Percentiles rank a stretch among this genome's conserved stretches.
Evolutionary conservation across 306 rosid species (phyloP).

Genomic region (Benincasa hispida): DNA sequence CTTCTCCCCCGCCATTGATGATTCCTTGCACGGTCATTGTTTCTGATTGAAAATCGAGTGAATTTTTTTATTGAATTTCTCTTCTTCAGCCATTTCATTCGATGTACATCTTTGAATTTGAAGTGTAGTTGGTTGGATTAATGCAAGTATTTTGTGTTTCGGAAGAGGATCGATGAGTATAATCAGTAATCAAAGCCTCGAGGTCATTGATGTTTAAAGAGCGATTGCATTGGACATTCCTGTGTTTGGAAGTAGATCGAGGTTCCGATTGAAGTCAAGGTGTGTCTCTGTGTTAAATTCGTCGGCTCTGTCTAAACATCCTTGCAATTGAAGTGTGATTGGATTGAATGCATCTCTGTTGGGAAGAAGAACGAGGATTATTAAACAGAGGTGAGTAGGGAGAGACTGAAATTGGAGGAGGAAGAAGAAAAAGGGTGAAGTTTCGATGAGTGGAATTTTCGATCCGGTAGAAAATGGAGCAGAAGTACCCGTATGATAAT

Average conservation of each 20-base stretch:
- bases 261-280: not conserved
- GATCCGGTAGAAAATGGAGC: constrained; percentile 8
- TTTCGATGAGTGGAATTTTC: not conserved
- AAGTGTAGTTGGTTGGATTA: not conserved
- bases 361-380: not conserved
- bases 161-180: not conserved
- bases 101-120: not conserved
- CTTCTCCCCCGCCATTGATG: not conserved
- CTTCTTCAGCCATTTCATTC: not conserved
- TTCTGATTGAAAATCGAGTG: not conserved
- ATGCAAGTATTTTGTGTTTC: not conserved
- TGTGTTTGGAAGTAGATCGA: not conserved
- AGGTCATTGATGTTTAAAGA: not conserved
- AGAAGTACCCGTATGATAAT: constrained; percentile 30
- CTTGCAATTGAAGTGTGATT: not conserved
- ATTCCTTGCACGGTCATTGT: not conserved
- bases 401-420: not conserved
- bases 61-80: not conserved
- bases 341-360: not conserved
- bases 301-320: not conserved
- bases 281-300: not conserved
- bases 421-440: not conserved
- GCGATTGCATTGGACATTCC: not conserved
- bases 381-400: not conserved
- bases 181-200: not conserved